Percentiles rank a stretch among this genome's conserved stretches.
Evolutionary conservation across 1,284 basidiomycete species (phyloP).

Genomic region (Ganoderma sp.): DNA sequence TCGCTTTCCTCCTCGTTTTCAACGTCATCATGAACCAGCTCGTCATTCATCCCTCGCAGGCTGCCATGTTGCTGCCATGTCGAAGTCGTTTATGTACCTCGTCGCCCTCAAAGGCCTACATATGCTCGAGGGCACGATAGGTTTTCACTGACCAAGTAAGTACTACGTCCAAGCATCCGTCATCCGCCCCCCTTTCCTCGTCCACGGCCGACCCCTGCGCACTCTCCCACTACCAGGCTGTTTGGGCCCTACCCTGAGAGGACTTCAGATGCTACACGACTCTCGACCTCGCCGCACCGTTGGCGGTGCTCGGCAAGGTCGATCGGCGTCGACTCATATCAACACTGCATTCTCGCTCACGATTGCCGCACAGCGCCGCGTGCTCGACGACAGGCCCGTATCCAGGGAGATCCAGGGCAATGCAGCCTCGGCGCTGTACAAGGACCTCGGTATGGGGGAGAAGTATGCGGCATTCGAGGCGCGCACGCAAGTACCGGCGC

Average conservation of each 20-base stretch:
- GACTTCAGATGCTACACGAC: conserved; percentile 78
- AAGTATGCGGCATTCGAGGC: conserved; percentile 84
- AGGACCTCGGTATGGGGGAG: conserved; percentile 58
- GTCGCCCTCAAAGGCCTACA: no score
- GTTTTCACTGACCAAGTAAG: no score
- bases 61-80: no score
- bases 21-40: no score
- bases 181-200: conserved; percentile 17
- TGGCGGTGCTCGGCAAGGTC: conserved; percentile 94
- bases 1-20: no score
- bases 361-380: conserved; percentile 57
- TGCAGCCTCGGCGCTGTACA: conserved; percentile 54
- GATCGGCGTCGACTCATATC: conserved; percentile 58
- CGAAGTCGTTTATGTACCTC: no score
- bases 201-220: conserved; percentile 68
- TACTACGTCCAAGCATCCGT: no score
- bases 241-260: no score
- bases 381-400: conserved; percentile 67
- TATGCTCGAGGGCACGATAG: conserved; percentile 43
- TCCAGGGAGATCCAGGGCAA: conserved; percentile 87
- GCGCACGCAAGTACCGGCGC: conserved; percentile 35
- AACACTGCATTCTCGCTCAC: conserved; percentile 82
- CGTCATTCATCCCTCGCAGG: no score
- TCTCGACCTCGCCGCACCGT: conserved; percentile 90
- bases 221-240: no score